Percentiles rank a stretch among this genome's conserved stretches.
These are phyloP conservation scores for Stentor coeruleus DNA, from an alignment of 73 alveolate genomes.

Conservation along the genomic window DNA sequence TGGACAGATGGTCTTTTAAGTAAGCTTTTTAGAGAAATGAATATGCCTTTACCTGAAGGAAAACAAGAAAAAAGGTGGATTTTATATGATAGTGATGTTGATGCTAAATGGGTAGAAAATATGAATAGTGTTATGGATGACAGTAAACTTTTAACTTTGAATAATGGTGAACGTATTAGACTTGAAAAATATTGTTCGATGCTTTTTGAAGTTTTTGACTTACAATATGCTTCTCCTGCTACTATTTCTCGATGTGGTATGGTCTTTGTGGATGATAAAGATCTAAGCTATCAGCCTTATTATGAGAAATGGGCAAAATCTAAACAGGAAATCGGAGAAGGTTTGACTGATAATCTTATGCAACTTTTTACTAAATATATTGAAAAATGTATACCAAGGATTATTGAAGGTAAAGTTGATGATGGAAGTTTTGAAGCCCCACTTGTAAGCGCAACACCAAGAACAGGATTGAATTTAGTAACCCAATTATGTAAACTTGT, in stretches of 20 bases:
- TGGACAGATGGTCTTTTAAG: constrained; percentile 94
- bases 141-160: constrained; percentile 94
- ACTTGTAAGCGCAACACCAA: constrained; percentile 60
- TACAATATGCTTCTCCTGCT: constrained; percentile 99
- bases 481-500: constrained; percentile 76
- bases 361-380: constrained; percentile 62
- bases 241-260: constrained; percentile 99
- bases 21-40: constrained; percentile 72
- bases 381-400: constrained; percentile 65
- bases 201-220: constrained; percentile 86
- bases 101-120: constrained; percentile 99
- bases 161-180: constrained; percentile 99
- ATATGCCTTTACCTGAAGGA: constrained; percentile 59
- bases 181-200: constrained; percentile 87
- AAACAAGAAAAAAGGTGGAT: constrained; percentile 88
- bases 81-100: constrained; percentile 98
- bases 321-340: constrained; percentile 27
- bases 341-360: constrained; percentile 47
- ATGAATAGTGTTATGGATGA: constrained; percentile 99
- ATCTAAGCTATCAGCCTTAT: constrained; percentile 57
- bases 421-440: constrained; percentile 79
- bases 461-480: constrained; percentile 83
- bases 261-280: constrained; percentile 96
- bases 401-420: constrained; percentile 74
- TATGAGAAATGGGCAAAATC: constrained; percentile 45